Percentiles rank a stretch among this genome's conserved stretches.
Conservation (phyloP, 2,329 filamentous ascomycete genomes). For the Simplicillium aogashimaense region DNA sequence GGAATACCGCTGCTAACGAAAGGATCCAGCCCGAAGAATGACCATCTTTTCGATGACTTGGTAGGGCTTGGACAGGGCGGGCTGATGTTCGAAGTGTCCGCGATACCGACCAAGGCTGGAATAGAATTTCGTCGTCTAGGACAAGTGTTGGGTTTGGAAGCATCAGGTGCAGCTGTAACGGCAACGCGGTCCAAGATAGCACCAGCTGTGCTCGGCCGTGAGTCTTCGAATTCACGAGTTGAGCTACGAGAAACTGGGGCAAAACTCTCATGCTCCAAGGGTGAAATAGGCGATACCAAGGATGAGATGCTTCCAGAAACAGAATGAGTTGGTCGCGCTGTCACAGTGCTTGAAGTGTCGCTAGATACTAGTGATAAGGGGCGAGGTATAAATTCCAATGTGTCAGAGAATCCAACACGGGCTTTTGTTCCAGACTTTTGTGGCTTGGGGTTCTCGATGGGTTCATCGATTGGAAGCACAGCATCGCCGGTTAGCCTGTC, state of each 20-base stretch:
- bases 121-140: constrained; percentile 50
- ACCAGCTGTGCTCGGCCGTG: constrained; percentile 60
- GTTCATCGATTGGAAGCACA: constrained; percentile 6
- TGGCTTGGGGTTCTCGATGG: constrained; percentile 17
- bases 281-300: constrained; percentile 50
- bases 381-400: constrained; percentile 71
- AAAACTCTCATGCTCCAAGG: constrained; percentile 29
- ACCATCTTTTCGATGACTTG: constrained; percentile 48
- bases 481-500: constrained; percentile 4
- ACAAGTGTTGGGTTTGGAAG: constrained; percentile 15
- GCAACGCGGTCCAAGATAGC: constrained; percentile 49
- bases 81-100: constrained; percentile 21
- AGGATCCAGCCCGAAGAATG: constrained; percentile 52
- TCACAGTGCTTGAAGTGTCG: constrained; percentile 70
- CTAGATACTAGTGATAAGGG: constrained; percentile 78
- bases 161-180: constrained; percentile 10
- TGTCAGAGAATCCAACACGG: constrained; percentile 76
- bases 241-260: constrained; percentile 25
- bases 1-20: constrained; percentile 35
- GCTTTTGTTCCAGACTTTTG: constrained; percentile 37
- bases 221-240: constrained; percentile 33
- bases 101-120: constrained; percentile 37
- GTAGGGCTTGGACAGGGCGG: constrained; percentile 35
- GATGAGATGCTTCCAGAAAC: constrained; percentile 75
- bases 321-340: constrained; percentile 59